These are phyloP conservation scores for Metschnikowia borealis DNA, from an alignment of 805 yeast species.

Conservation along the genomic window DNA sequence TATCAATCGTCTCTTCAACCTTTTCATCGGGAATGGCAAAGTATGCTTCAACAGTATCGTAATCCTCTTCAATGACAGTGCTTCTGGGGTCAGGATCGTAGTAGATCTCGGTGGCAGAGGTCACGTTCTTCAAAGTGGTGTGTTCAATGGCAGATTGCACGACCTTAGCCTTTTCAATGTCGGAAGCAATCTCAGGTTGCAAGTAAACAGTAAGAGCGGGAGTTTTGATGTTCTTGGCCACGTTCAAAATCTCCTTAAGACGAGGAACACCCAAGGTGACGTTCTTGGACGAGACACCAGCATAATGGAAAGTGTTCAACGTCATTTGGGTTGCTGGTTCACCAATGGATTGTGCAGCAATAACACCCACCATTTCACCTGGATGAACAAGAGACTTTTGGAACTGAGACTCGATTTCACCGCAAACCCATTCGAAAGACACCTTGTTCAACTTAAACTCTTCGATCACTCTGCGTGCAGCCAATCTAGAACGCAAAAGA, in stretches of 20 bases:
- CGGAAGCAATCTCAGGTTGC: conserved; percentile 72
- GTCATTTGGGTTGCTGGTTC: conserved; percentile 99
- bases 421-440: conserved; percentile 94
- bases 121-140: conserved; percentile 89
- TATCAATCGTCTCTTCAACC: conserved; percentile 87
- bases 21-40: conserved; percentile 97
- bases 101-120: conserved; percentile 95
- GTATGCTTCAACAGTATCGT: conserved; percentile 94
- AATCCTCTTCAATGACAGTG: conserved; percentile 95
- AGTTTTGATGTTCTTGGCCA: conserved; percentile 97
- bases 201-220: conserved; percentile 97
- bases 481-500: conserved; percentile 85
- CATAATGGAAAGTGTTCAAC: conserved; percentile 87
- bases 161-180: conserved; percentile 90
- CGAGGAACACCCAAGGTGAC: conserved; percentile 99
- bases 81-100: conserved; percentile 98
- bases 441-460: conserved; percentile 80
- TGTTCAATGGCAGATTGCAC: conserved; percentile 97
- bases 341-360: conserved; percentile 97
- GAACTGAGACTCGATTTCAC: conserved; percentile 91
- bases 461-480: conserved; percentile 85
- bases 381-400: conserved; percentile 89
- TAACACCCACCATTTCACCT: conserved; percentile 98
- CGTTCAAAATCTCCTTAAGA: conserved; percentile 96
- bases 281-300: conserved; percentile 99